Evolutionary conservation across 805 yeast genomes (phyloP).

Genomic region (Candida stauntonica): DNA sequence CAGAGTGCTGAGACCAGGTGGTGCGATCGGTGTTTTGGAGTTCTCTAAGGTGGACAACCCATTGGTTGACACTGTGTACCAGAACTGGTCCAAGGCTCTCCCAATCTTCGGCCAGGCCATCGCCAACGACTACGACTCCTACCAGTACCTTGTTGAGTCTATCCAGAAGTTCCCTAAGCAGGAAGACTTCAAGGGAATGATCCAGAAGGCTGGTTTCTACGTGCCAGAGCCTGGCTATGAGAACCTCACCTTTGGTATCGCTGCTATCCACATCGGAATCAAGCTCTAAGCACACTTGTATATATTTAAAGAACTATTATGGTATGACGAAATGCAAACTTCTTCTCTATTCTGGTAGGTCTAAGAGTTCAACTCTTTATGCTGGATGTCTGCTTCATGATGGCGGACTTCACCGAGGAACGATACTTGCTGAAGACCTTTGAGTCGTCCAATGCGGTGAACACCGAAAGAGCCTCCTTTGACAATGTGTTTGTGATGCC

Average conservation of each 20-base stretch:
- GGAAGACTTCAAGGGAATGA: constrained; percentile 87
- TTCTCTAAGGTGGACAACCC: constrained; percentile 88
- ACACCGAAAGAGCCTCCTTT: no score
- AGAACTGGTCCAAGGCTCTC: constrained; percentile 79
- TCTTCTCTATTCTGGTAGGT: neutral
- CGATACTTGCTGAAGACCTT: no score
- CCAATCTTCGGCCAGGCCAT: constrained; percentile 95
- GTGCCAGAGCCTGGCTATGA: constrained; percentile 91
- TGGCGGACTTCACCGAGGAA: no score
- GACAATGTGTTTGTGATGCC: no score
- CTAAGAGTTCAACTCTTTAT: neutral
- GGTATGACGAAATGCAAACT: neutral
- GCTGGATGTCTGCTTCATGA: neutral
- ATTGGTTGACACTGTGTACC: constrained; percentile 68
- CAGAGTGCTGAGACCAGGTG: constrained; percentile 94
- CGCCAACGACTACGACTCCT: constrained; percentile 93
- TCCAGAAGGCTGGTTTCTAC: constrained; percentile 90
- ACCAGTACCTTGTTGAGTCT: constrained; percentile 93
- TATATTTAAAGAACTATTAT: neutral
- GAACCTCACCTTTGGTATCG: constrained; percentile 89
- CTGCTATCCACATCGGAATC: constrained; percentile 94
- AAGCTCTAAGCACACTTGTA: constrained; percentile 47
- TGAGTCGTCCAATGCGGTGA: no score
- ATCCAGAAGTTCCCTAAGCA: constrained; percentile 89
- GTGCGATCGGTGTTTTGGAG: constrained; percentile 94